phyloP scores from a whole-genome alignment of 768 basidiomycete species.

The Suillus paluster region DNA sequence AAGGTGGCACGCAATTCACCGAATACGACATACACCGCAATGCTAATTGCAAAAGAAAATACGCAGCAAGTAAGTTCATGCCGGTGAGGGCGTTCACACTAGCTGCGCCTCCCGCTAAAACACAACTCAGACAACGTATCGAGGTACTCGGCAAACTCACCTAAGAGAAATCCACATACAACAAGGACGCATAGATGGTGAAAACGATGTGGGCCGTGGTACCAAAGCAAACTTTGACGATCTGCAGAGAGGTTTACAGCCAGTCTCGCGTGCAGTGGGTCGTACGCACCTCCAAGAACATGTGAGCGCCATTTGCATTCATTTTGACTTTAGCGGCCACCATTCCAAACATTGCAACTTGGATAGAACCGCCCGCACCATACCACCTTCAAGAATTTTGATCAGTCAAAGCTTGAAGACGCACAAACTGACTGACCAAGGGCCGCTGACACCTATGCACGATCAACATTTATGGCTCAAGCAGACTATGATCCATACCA shows the following conservation, averaged over 20 bases:
- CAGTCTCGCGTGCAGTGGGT: no score
- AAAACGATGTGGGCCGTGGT: slow-evolving; percentile 38
- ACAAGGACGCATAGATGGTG: slow-evolving; percentile 40
- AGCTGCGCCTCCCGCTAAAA: slow-evolving; percentile 29
- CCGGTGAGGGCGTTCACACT: slow-evolving; percentile 38
- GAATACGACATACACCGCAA: slow-evolving; percentile 27
- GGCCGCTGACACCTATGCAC: slow-evolving; percentile 36
- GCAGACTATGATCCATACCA: slow-evolving; percentile 7
- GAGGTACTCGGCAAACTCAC: slow-evolving; percentile 13
- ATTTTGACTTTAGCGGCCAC: slow-evolving; percentile 45
- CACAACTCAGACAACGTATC: background rate
- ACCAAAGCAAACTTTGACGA: slow-evolving; percentile 43
- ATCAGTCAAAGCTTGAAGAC: slow-evolving; percentile 8
- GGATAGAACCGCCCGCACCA: slow-evolving; percentile 42
- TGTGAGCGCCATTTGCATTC: slow-evolving; percentile 48
- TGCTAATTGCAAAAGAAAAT: slow-evolving; percentile 34
- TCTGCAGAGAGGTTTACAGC: slow-evolving; percentile 22
- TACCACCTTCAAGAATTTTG: slow-evolving; percentile 31
- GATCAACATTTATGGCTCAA: background rate
- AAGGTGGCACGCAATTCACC: slow-evolving; percentile 29
- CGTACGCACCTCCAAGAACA: slow-evolving; percentile 41
- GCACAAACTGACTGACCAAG: slow-evolving; percentile 25
- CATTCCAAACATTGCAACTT: slow-evolving; percentile 44
- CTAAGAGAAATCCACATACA: slow-evolving; percentile 40
- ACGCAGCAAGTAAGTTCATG: slow-evolving; percentile 36